Evolutionary conservation across 768 basidiomycete genomes (phyloP).

Genomic region (Amanita phalloides): DNA sequence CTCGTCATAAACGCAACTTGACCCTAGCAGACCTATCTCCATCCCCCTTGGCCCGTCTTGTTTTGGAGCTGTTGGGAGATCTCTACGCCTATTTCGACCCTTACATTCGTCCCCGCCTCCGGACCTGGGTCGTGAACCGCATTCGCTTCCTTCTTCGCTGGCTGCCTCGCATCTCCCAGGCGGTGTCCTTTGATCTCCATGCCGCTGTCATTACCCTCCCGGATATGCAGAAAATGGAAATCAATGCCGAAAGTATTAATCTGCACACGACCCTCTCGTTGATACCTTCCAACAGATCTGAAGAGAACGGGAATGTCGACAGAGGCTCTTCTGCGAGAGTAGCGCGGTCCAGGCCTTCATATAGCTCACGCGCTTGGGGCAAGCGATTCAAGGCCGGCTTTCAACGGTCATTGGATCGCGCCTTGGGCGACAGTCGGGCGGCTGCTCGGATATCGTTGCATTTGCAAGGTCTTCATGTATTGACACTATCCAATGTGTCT

Average conservation of each 20-base stretch:
- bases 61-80: slow-evolving; percentile 27
- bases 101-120: slow-evolving; percentile 48
- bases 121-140: slow-evolving; percentile 38
- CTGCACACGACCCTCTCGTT: slow-evolving; percentile 48
- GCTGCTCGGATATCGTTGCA: slow-evolving; percentile 28
- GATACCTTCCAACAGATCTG: slow-evolving; percentile 32
- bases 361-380: slow-evolving; percentile 56
- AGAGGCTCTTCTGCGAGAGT: slow-evolving; percentile 12
- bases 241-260: slow-evolving; percentile 39
- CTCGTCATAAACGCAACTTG: slow-evolving; percentile 29
- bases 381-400: slow-evolving; percentile 49
- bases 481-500: not conserved
- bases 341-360: slow-evolving; percentile 17
- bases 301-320: slow-evolving; percentile 15
- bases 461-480: slow-evolving; percentile 3
- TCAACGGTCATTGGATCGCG: slow-evolving; percentile 55
- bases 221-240: slow-evolving; percentile 37
- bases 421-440: slow-evolving; percentile 55
- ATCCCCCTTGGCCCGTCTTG: slow-evolving; percentile 28
- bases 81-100: slow-evolving; percentile 44
- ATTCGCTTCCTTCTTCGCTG: slow-evolving; percentile 52
- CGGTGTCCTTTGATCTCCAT: slow-evolving; percentile 57
- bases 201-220: slow-evolving; percentile 39
- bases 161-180: slow-evolving; percentile 59
- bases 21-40: slow-evolving; percentile 38